A percentile compares a stretch with the other conserved stretches of the same genome.
phyloP scores from a whole-genome alignment of 495 filamentous ascomycete species.

The Penicillium paradoxum region DNA sequence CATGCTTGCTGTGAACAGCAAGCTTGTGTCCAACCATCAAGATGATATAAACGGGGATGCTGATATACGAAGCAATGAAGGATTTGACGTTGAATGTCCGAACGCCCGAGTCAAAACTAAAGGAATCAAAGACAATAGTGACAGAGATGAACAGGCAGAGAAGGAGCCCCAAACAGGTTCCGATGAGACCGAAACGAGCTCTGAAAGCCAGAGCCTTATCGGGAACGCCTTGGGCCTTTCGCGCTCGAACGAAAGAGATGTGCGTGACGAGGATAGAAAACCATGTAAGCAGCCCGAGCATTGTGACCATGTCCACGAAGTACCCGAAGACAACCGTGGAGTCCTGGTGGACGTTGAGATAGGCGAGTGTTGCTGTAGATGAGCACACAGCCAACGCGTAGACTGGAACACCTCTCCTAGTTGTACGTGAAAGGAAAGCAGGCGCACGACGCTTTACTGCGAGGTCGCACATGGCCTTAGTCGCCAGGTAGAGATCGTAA shows the following conservation, averaged over 20 bases:
- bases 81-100: constrained; percentile 54
- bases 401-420: constrained; percentile 67
- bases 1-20: constrained; percentile 42
- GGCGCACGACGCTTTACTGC: constrained; percentile 69
- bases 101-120: constrained; percentile 36
- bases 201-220: constrained; percentile 59
- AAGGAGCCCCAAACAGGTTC: constrained; percentile 58
- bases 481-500: constrained; percentile 57
- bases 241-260: constrained; percentile 67
- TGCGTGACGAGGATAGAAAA: constrained; percentile 75
- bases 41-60: constrained; percentile 68
- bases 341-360: constrained; percentile 62
- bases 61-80: constrained; percentile 73
- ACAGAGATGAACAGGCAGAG: constrained; percentile 66
- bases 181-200: constrained; percentile 65
- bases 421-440: constrained; percentile 58
- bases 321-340: constrained; percentile 65
- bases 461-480: constrained; percentile 69
- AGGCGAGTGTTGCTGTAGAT: constrained; percentile 60
- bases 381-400: constrained; percentile 57
- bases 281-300: constrained; percentile 65
- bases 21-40: constrained; percentile 67
- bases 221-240: constrained; percentile 61
- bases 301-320: constrained; percentile 73
- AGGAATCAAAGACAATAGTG: constrained; percentile 68